These are phyloP conservation scores for Marasmius tenuissimus DNA, from an alignment of 1,284 basidiomycete species.

Conservation along the genomic window DNA sequence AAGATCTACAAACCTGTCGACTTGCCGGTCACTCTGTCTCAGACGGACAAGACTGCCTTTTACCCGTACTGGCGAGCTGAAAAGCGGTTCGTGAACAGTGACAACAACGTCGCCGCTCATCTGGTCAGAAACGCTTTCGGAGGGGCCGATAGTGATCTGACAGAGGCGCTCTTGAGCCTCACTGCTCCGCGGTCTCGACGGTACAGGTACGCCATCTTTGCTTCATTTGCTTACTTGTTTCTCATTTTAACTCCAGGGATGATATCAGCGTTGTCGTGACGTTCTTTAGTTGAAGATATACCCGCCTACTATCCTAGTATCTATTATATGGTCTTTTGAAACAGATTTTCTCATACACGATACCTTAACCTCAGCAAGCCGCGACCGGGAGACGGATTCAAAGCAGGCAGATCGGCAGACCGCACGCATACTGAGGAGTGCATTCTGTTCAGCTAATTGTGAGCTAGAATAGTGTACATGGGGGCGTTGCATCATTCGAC, in stretches of 20 bases:
- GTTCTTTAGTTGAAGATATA: conserved; percentile 1
- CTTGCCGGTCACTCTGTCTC: conserved; percentile 20
- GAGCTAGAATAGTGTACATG: too few species aligned
- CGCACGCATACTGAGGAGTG: too few species aligned
- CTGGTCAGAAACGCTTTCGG: conserved; percentile 61
- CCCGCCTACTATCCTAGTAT: too few species aligned
- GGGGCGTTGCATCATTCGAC: too few species aligned
- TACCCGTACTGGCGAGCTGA: conserved; percentile 40
- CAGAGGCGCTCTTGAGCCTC: conserved; percentile 45
- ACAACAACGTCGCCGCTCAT: conserved; percentile 53
- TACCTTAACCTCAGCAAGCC: too few species aligned
- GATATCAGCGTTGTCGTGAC: conserved; percentile 8
- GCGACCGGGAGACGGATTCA: too few species aligned
- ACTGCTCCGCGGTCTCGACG: conserved; percentile 34
- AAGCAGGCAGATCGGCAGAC: too few species aligned
- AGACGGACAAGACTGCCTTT: conserved; percentile 30
- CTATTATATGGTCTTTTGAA: too few species aligned
- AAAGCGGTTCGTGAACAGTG: conserved; percentile 44
- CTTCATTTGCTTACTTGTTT: not conserved
- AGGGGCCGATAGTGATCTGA: conserved; percentile 51
- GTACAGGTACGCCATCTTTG: conserved; percentile 32
- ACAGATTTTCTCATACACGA: too few species aligned
- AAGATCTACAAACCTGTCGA: conserved; percentile 16
- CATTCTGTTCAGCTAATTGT: too few species aligned
- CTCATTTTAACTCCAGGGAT: conserved; percentile 3